A percentile compares a stretch with the other conserved stretches of the same genome.
phyloP scores from a whole-genome alignment of 2,329 filamentous ascomycete species.

The Colletotrichum musicola region DNA sequence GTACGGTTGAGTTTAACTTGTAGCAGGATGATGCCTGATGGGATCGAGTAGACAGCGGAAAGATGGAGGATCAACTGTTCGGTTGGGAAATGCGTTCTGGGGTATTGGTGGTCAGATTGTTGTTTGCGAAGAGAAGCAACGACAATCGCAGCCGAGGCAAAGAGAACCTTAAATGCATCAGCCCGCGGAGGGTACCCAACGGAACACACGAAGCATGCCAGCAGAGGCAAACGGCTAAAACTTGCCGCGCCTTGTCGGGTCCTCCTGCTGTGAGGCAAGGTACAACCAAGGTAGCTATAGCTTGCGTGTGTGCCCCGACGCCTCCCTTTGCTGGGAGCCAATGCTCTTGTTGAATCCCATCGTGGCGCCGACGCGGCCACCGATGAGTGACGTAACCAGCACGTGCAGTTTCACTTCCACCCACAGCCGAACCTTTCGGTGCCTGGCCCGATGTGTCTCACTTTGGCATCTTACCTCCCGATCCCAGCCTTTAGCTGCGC shows the following conservation, averaged over 20 bases:
- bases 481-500: not conserved
- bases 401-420: conserved; percentile 31
- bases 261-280: conserved; percentile 8
- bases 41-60: not conserved
- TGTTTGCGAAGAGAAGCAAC: conserved; percentile 3
- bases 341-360: conserved; percentile 13
- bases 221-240: conserved; percentile 22
- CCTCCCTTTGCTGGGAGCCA: conserved; percentile 28
- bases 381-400: conserved; percentile 31
- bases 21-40: conserved; percentile 33
- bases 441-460: conserved; percentile 10
- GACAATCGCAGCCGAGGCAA: conserved; percentile 17
- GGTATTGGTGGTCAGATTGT: conserved; percentile 13
- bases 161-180: conserved; percentile 33
- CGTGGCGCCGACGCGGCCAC: conserved; percentile 15
- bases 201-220: conserved; percentile 2
- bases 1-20: not conserved
- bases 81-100: conserved; percentile 20
- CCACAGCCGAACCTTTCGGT: conserved; percentile 14
- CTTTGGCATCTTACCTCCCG: not conserved
- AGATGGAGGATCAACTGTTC: not conserved
- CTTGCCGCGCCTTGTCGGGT: conserved; percentile 18
- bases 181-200: not conserved
- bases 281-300: not conserved
- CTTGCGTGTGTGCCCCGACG: conserved; percentile 27